Conservation (phyloP, 495 filamentous ascomycete genomes). For the Polyplosphaeria fusca region DNA sequence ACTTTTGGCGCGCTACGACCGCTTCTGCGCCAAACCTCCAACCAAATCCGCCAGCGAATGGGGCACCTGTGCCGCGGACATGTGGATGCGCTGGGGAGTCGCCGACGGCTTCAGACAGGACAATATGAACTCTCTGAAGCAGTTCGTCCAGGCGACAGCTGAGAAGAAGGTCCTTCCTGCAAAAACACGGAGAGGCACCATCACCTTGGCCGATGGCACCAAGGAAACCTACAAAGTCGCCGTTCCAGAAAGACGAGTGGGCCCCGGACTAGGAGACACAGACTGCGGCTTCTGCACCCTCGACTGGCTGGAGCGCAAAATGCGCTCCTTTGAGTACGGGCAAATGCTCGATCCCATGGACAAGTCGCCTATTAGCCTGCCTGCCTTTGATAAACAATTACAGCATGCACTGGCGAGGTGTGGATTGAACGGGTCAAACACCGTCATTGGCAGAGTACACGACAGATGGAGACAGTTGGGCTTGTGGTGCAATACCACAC, state of each 20-base stretch:
- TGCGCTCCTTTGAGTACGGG: constrained; percentile 2
- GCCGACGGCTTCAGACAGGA: background rate
- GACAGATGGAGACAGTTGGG: background rate
- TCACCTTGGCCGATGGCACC: background rate
- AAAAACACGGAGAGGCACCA: background rate
- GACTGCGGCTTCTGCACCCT: constrained; percentile 3
- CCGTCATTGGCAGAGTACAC: background rate
- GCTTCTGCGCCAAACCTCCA: background rate
- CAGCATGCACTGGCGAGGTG: background rate
- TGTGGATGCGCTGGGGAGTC: constrained; percentile 7
- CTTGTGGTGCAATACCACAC: background rate
- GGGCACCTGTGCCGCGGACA: background rate
- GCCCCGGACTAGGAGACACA: background rate
- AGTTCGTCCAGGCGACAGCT: background rate
- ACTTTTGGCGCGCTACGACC: background rate
- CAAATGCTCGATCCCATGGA: constrained; percentile 1
- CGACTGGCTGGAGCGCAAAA: constrained; percentile 11
- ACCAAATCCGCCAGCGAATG: background rate
- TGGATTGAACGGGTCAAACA: background rate
- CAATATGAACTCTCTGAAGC: background rate
- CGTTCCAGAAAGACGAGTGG: background rate
- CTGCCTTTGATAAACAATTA: background rate
- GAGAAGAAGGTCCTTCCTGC: background rate
- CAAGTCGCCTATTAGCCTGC: background rate
- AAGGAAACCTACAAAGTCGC: background rate